phyloP scores from a whole-genome alignment of 148 eudicot genomes.

The Silene latifolia region DNA sequence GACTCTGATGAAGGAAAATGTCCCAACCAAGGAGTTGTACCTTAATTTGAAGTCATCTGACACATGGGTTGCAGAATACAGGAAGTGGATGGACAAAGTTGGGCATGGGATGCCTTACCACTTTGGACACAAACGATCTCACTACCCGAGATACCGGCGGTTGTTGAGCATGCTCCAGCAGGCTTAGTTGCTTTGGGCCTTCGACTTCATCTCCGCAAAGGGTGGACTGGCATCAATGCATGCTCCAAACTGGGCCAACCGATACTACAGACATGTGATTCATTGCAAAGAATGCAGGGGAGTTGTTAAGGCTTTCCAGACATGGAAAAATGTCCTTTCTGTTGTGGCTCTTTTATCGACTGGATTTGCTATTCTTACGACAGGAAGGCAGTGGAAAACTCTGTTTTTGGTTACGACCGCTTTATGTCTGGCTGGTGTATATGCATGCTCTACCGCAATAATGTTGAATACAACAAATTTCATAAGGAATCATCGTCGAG shows the following conservation, averaged over 20 bases:
- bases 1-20: conserved; percentile 62
- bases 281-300: conserved; percentile 81
- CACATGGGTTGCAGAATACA: conserved; percentile 92
- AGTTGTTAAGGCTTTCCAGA: conserved; percentile 51
- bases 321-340: conserved; percentile 65
- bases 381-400: conserved; percentile 81
- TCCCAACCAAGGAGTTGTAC: conserved; percentile 74
- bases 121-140: conserved; percentile 80
- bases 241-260: conserved; percentile 71
- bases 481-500: conserved; percentile 83
- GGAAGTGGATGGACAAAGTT: conserved; percentile 99
- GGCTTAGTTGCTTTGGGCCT: conserved; percentile 69
- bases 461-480: conserved; percentile 76
- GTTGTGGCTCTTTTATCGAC: conserved; percentile 51
- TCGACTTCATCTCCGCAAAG: conserved; percentile 90
- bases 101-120: conserved; percentile 99
- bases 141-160: conserved; percentile 66
- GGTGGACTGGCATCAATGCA: conserved; percentile 74
- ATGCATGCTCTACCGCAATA: conserved; percentile 64
- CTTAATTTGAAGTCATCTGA: conserved; percentile 78
- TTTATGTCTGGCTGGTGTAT: conserved; percentile 60
- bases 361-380: conserved; percentile 59
- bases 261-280: conserved; percentile 80
- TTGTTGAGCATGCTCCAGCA: conserved; percentile 94
- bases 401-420: conserved; percentile 48